These are phyloP conservation scores for Mitragyna speciosa DNA, from an alignment of 257 asterid species.

Conservation along the genomic window DNA sequence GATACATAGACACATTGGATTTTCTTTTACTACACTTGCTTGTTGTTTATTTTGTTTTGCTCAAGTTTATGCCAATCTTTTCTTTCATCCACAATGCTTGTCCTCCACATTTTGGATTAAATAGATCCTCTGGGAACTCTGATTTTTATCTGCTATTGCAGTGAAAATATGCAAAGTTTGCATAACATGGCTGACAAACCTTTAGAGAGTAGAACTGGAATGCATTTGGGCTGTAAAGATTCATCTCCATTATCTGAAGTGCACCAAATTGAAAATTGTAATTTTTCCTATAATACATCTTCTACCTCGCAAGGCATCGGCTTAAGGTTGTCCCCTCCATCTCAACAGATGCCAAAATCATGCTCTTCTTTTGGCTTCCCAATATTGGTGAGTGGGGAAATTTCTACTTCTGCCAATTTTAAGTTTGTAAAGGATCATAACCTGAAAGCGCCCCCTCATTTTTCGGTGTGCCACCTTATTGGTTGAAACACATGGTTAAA, in stretches of 20 bases:
- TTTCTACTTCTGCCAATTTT: conserved; percentile 14
- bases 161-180: conserved; percentile 35
- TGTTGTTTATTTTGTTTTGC: background rate
- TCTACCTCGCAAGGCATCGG: conserved; percentile 33
- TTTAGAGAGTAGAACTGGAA: conserved; percentile 30
- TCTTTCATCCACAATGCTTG: conserved; percentile 8
- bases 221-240: conserved; percentile 27
- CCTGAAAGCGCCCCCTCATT: background rate
- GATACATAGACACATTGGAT: background rate
- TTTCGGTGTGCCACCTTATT: background rate
- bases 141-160: conserved; percentile 27
- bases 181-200: conserved; percentile 34
- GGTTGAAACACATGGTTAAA: background rate
- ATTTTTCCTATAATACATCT: conserved; percentile 34
- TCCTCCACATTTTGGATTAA: background rate
- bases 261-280: conserved; percentile 27
- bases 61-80: background rate
- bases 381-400: conserved; percentile 37
- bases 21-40: background rate
- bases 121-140: conserved; percentile 11
- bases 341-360: conserved; percentile 36
- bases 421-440: conserved; percentile 15
- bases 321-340: conserved; percentile 37
- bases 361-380: conserved; percentile 39
- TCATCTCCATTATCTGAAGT: conserved; percentile 24